These are phyloP conservation scores for Rubroshorea leprosula DNA, from an alignment of 345 rosid species.

Conservation along the genomic window DNA sequence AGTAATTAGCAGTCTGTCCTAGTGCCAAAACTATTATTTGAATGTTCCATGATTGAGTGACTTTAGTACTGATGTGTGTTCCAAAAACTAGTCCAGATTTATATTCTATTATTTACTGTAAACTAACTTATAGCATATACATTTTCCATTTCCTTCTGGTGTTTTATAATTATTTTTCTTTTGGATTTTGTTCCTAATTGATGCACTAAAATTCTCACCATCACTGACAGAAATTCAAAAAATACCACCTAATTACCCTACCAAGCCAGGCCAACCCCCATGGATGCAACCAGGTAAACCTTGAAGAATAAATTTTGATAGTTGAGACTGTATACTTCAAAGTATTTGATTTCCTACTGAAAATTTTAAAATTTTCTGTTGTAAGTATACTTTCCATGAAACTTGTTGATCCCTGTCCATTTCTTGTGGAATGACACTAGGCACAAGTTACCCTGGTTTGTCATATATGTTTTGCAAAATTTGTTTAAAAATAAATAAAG, in stretches of 20 bases:
- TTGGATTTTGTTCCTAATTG: background rate
- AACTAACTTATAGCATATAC: too few species aligned
- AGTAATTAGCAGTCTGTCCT: too few species aligned
- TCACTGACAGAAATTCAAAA: slow-evolving; percentile 3
- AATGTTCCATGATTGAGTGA: too few species aligned
- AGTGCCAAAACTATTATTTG: too few species aligned
- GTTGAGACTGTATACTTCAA: background rate
- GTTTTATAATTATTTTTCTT: too few species aligned
- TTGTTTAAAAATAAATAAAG: too few species aligned
- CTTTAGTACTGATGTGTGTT: too few species aligned
- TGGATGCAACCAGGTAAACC: slow-evolving; percentile 19
- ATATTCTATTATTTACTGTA: too few species aligned
- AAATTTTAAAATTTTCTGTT: slow-evolving; percentile 1
- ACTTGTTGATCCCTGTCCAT: background rate
- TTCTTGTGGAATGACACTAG: background rate
- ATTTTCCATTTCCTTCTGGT: too few species aligned
- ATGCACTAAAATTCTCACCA: slow-evolving; percentile 3
- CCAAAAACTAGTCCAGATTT: too few species aligned
- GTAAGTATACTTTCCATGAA: background rate
- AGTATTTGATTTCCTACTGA: slow-evolving; percentile 12
- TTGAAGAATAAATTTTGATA: slow-evolving; percentile 3
- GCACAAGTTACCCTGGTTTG: too few species aligned
- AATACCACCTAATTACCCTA: slow-evolving; percentile 2
- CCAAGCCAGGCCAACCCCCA: slow-evolving; percentile 16
- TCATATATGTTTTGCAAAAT: too few species aligned